Evolutionary conservation across 2,329 filamentous ascomycete species (phyloP), one percentile per base, ranked within the genome.

Genomic region (Monilinia polystroma): DNA sequence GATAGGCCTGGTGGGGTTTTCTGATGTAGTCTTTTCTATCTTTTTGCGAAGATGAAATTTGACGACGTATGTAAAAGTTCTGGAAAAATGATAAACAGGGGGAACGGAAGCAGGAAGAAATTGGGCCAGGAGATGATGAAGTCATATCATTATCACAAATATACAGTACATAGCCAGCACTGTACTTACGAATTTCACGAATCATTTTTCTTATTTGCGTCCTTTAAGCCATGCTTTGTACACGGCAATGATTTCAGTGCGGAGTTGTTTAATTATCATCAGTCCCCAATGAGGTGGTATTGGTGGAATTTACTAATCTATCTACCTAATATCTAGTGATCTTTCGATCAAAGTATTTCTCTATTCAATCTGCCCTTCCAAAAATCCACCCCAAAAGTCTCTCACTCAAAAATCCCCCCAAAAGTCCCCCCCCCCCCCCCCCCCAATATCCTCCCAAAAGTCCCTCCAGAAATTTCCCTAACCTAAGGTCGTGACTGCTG

Each of bases 21-120:
- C 18, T 18, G 12, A 20, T 29, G 10, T 35, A 1, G n/a, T 18
- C 26, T 16, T 35, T 59, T 16, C 20, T n/a, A 35, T 49, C 6
- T 29, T 23, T 49, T 43, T 49, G 49, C 20, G 7, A 59, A 49
- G 4, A 49, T 47, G 29, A 43, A 18, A 35, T 12, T 20, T 23
- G 26, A n/a, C 35, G 29, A 18, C 35, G 29, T 45, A 12, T 49
- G 29, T 59, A 49, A 35, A 59, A 49, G 26, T 20, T 59, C 35
- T 6, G 43, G 43, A 47, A 23, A 23, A 47, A 35, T 1, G 57
- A 35, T 23, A 11, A 49, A n/a, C n/a, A 5, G 6, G 43, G 43
- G 43, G 18, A 59, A 16, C 32, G 26, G 43, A 32, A 23, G 35
- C 18, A 49, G 57, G 56, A 59, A 59, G 49, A 59, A 59, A 12